These are phyloP conservation scores for Clavispora carvajalis DNA, from an alignment of 805 yeast species.

Conservation along the genomic window DNA sequence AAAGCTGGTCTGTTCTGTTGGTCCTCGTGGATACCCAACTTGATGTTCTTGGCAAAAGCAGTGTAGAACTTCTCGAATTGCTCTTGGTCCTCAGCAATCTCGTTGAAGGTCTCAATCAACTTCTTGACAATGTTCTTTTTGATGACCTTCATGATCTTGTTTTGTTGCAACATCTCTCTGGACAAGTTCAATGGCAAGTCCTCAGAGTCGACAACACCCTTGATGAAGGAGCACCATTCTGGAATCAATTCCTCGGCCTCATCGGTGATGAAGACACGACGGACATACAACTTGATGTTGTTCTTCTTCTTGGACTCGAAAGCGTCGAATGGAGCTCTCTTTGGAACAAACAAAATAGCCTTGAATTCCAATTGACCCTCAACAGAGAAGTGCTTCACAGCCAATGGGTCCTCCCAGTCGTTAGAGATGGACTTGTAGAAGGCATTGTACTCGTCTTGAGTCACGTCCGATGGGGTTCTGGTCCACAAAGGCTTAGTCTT, in stretches of 20 bases:
- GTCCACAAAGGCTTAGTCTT: constrained; percentile 99
- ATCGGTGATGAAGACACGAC: constrained; percentile 99
- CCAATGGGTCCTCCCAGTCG: constrained; percentile 99
- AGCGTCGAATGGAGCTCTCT: constrained; percentile 98
- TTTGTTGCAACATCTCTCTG: constrained; percentile 99
- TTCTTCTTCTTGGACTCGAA: constrained; percentile 98
- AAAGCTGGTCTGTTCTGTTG: constrained; percentile 93
- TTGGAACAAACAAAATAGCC: constrained; percentile 96
- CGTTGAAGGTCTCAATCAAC: constrained; percentile 96
- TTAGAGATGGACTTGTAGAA: constrained; percentile 98
- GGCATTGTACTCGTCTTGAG: constrained; percentile 97
- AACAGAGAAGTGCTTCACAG: constrained; percentile 98
- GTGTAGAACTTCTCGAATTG: constrained; percentile 97
- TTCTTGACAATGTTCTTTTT: constrained; percentile 99
- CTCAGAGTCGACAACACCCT: constrained; percentile 99
- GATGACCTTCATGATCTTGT: constrained; percentile 98
- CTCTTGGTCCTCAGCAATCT: constrained; percentile 98
- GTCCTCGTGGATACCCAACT: constrained; percentile 99
- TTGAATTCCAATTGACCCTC: constrained; percentile 99
- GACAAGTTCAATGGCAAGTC: constrained; percentile 99
- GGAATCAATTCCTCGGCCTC: constrained; percentile 99
- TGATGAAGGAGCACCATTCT: constrained; percentile 96
- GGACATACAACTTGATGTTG: constrained; percentile 97
- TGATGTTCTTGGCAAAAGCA: constrained; percentile 96
- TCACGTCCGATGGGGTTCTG: constrained; percentile 94